Evolutionary conservation across 75 land plant species (phyloP).

Genomic region (Pseudotsuga menziesii): DNA sequence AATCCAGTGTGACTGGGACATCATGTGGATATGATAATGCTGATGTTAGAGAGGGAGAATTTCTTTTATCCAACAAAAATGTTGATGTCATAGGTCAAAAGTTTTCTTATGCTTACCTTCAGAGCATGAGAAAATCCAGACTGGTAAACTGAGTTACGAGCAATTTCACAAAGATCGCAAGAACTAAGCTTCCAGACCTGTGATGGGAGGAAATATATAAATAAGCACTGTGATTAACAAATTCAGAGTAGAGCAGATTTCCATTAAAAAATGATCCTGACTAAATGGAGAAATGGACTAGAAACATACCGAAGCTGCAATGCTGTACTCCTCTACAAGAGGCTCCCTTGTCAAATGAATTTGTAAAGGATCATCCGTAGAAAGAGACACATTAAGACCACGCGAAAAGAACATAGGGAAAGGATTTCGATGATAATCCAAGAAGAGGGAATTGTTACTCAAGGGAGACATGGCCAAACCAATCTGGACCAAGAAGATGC

Average conservation of each 20-base stretch:
- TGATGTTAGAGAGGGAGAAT: neutral
- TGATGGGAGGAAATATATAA: neutral
- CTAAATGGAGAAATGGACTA: neutral
- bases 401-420: slow-evolving; percentile 59
- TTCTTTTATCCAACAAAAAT: neutral
- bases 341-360: slow-evolving; percentile 58
- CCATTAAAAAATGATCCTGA: too few relatives aligned
- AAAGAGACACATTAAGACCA: slow-evolving; percentile 52
- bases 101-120: neutral
- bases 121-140: slow-evolving; percentile 46
- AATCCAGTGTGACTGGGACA: slow-evolving; percentile 79
- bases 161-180: slow-evolving; percentile 51
- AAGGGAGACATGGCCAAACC: slow-evolving; percentile 56
- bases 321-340: slow-evolving; percentile 51
- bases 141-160: slow-evolving; percentile 51
- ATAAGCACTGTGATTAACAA: too few relatives aligned
- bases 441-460: slow-evolving; percentile 48
- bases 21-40: neutral
- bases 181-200: slow-evolving; percentile 58
- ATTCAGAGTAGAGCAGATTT: too few relatives aligned
- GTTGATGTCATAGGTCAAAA: neutral
- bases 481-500: slow-evolving; percentile 22
- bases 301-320: slow-evolving; percentile 48
- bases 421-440: slow-evolving; percentile 56
- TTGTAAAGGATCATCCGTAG: slow-evolving; percentile 57